Conservation (phyloP, 2,329 filamentous ascomycete species). For the Alternaria brassicicola region DNA sequence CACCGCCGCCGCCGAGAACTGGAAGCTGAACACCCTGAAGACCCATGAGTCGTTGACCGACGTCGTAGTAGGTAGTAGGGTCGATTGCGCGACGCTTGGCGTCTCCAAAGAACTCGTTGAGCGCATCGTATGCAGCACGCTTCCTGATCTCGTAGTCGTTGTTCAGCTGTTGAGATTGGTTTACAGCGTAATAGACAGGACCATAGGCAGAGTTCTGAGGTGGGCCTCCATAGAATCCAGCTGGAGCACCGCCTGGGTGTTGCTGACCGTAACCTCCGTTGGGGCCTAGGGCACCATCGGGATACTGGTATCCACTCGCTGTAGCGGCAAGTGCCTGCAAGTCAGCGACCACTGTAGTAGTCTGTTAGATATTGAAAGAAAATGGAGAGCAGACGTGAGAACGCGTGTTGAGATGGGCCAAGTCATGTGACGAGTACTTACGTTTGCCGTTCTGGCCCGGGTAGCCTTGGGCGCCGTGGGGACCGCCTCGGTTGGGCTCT, state of each 20-base stretch:
- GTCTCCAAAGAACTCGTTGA: slow-evolving; percentile 93
- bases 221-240: slow-evolving; percentile 60
- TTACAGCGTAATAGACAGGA: slow-evolving; percentile 79
- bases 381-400: slow-evolving; percentile 8
- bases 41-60: slow-evolving; percentile 85
- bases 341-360: slow-evolving; percentile 52
- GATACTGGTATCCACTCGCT: slow-evolving; percentile 57
- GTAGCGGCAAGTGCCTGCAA: slow-evolving; percentile 57
- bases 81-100: slow-evolving; percentile 92
- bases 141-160: slow-evolving; percentile 77
- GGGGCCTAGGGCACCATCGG: slow-evolving; percentile 47
- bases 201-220: slow-evolving; percentile 64
- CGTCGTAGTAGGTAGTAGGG: slow-evolving; percentile 85
- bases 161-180: slow-evolving; percentile 68
- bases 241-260: slow-evolving; percentile 56
- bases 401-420: neutral
- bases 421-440: slow-evolving; percentile 36
- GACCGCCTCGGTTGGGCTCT: slow-evolving; percentile 59
- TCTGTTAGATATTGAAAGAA: slow-evolving; percentile 44
- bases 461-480: slow-evolving; percentile 45
- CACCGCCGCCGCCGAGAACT: slow-evolving; percentile 30
- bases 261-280: slow-evolving; percentile 55
- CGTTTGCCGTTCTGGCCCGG: slow-evolving; percentile 48
- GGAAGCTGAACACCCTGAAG: slow-evolving; percentile 71
- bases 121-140: slow-evolving; percentile 77